Percentiles rank a stretch among this genome's conserved stretches.
phyloP scores from a whole-genome alignment of 106 monocot genomes.

The Gastrodia elata region DNA sequence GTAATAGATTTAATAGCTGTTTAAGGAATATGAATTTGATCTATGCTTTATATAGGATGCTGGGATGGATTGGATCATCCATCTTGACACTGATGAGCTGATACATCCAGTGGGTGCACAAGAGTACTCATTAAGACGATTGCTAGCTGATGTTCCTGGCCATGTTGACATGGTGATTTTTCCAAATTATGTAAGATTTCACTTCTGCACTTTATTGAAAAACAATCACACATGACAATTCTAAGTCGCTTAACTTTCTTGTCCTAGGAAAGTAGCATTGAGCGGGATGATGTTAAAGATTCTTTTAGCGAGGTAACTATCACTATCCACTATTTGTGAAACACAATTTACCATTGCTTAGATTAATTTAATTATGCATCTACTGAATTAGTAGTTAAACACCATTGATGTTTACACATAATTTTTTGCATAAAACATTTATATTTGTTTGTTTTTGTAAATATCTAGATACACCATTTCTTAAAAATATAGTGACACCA shows the following conservation, averaged over 20 bases:
- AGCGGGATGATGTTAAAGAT: slow-evolving; percentile 88
- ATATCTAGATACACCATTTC: no score
- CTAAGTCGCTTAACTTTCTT: slow-evolving; percentile 12
- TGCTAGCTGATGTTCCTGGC: slow-evolving; percentile 63
- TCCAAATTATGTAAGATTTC: slow-evolving; percentile 76
- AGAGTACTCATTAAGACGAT: slow-evolving; percentile 73
- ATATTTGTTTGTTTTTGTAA: not conserved
- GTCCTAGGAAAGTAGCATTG: slow-evolving; percentile 88
- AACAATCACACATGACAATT: not conserved
- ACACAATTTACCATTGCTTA: not conserved
- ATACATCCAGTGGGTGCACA: slow-evolving; percentile 79
- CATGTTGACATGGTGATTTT: slow-evolving; percentile 97
- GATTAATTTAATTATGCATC: not conserved
- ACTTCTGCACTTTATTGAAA: not conserved
- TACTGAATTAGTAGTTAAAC: not conserved
- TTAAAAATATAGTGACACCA: no score
- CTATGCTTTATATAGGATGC: slow-evolving; percentile 37
- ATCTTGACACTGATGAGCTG: slow-evolving; percentile 95
- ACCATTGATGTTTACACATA: not conserved
- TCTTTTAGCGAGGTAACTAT: slow-evolving; percentile 82
- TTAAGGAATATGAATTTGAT: not conserved
- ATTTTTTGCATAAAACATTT: not conserved
- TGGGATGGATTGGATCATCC: slow-evolving; percentile 93
- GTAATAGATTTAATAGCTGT: not conserved
- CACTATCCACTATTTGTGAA: not conserved